Conservation (phyloP, 306 rosid genomes). For the Quercus rubra region DNA sequence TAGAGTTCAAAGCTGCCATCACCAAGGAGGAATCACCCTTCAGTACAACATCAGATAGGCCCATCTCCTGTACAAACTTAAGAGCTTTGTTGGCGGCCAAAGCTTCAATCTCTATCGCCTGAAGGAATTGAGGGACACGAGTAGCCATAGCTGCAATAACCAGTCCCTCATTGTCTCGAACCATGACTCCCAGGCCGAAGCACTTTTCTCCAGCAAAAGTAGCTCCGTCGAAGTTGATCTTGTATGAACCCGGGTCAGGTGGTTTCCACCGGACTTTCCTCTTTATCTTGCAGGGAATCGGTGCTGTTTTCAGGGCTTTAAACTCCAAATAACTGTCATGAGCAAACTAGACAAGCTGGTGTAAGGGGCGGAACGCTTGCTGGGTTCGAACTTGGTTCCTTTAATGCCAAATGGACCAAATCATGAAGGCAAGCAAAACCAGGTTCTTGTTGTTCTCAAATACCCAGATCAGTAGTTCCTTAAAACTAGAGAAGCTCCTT, state of each 20-base stretch:
- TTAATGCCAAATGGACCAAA: too few species aligned
- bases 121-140: accelerated
- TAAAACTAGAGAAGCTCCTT: too few species aligned
- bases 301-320: accelerated
- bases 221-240: too few species aligned
- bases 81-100: too few species aligned
- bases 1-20: accelerated
- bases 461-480: accelerated
- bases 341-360: accelerated
- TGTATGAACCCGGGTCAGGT: accelerated
- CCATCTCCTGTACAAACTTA: too few species aligned
- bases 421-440: too few species aligned
- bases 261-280: too few species aligned
- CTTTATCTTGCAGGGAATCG: accelerated
- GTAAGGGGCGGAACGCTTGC: accelerated
- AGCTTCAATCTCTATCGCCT: too few species aligned
- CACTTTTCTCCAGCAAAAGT: accelerated
- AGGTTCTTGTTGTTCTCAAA: too few species aligned
- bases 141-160: too few species aligned
- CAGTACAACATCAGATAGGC: accelerated
- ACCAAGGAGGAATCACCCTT: too few species aligned
- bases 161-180: accelerated
- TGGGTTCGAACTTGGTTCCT: too few species aligned
- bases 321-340: accelerated
- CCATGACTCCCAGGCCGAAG: accelerated